Evolutionary conservation across 2,329 filamentous ascomycete species (phyloP).

Genomic region (Phialocephala subalpina): DNA sequence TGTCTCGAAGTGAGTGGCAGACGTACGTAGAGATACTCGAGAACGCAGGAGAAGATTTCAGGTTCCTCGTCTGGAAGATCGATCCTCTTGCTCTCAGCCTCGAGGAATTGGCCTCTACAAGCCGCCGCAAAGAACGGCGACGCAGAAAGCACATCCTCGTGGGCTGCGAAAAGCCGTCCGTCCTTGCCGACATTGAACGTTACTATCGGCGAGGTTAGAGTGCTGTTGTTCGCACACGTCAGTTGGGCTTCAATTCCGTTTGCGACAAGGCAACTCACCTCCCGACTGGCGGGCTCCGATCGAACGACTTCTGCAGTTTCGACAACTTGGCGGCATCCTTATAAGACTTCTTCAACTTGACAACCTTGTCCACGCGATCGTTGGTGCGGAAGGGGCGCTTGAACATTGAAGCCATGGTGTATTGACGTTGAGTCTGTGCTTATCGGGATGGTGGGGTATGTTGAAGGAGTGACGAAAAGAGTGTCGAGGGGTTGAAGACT

Average conservation of each 20-base stretch:
- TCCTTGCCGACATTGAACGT: conserved; percentile 86
- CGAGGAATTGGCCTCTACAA: conserved; percentile 76
- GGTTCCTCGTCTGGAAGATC: conserved; percentile 81
- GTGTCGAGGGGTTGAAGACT: conserved; percentile 40
- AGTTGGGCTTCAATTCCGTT: conserved; percentile 28
- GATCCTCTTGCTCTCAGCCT: conserved; percentile 79
- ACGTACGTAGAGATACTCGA: conserved; percentile 86
- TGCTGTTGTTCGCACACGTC: conserved; percentile 35
- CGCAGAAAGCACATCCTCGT: conserved; percentile 88
- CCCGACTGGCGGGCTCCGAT: conserved; percentile 59
- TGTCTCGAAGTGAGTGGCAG: neutral
- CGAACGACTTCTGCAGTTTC: conserved; percentile 87
- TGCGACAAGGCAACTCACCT: conserved; percentile 46
- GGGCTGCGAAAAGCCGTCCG: conserved; percentile 90
- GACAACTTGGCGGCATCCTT: conserved; percentile 81
- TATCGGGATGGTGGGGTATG: conserved; percentile 35
- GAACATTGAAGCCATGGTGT: conserved; percentile 72
- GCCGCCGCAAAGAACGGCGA: conserved; percentile 84
- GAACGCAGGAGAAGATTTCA: conserved; percentile 90
- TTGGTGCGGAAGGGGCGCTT: conserved; percentile 88
- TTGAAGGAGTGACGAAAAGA: conserved; percentile 46
- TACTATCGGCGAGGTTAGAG: conserved; percentile 74
- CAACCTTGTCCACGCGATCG: conserved; percentile 88
- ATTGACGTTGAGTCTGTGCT: conserved; percentile 32
- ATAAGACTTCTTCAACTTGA: conserved; percentile 81